Base-by-base conservation (phyloP, 73 alveolate genomes). In the Blepharisma stoltei region DNA sequence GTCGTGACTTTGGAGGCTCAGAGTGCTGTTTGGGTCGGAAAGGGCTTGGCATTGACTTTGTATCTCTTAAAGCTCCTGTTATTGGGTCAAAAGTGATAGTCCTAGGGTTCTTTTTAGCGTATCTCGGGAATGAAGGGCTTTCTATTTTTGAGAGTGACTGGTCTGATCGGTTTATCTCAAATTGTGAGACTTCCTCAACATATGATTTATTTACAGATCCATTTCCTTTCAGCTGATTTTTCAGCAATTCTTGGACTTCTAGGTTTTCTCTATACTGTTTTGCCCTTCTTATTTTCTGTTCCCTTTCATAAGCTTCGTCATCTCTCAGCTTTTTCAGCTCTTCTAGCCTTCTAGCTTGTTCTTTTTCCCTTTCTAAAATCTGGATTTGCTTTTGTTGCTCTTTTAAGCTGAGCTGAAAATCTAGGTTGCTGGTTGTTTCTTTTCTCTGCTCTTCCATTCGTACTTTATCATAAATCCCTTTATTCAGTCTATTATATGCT, bases 201-300 rank as follows among this genome's bases (percentile, higher is more conserved):
- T 11, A 52, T 0, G n/a, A 20, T 14, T 18, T 9, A 8, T 20
- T 25, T 20, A 60, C 46, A 8, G 46, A 14, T 0, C 23, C 73
- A 8, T 60, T n/a, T 60, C 23, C 46, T n/a, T 25, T 60, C 46
- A 60, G 0, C 18, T 25, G 14, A 38, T 11, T 18, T 25, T 60
- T 60, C 14, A 60, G n/a, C 18, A 60, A 60, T 14, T n/a, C 14
- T 25, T 60, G 73, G 45, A 25, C 73, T 60, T 60, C 73, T 25
- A 60, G 47, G 18, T 60, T n/a, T 60, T 60, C 73, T 20, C 73
- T n/a, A 60, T 60, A 60, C 46, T 60, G 46, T 60, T 25, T 60
- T 14, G 73, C 73, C 45, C 45, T 60, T 4, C 3, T 60, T 9
- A 38, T 38, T 60, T 60, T 60, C 5, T 60, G 46, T 14, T 18